Conservation (phyloP, 352 stramenopile genomes). For the Pythium apleroticum region DNA sequence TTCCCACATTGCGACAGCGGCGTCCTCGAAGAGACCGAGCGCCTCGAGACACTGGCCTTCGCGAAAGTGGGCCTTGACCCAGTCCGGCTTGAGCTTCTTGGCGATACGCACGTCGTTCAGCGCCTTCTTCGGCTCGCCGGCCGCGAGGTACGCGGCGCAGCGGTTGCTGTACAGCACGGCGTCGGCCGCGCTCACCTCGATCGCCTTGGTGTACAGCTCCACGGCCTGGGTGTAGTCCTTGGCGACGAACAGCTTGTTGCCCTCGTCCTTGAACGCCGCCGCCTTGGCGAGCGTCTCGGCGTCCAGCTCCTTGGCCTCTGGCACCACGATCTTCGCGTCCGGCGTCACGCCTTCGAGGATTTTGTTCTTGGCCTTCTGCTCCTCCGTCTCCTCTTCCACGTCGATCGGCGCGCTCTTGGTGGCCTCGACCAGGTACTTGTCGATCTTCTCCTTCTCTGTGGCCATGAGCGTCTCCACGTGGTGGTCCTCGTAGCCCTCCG, state of each 20-base stretch:
- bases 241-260: conserved; percentile 67
- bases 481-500: conserved; percentile 49
- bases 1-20: conserved; percentile 68
- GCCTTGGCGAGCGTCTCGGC: conserved; percentile 40
- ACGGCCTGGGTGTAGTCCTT: conserved; percentile 61
- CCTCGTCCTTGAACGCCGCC: conserved; percentile 57
- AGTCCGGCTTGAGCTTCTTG: conserved; percentile 82
- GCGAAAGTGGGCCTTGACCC: conserved; percentile 82
- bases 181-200: conserved; percentile 58
- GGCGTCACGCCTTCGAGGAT: conserved; percentile 37
- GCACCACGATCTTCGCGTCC: conserved; percentile 52
- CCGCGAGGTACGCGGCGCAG: conserved; percentile 66
- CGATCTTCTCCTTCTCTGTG: conserved; percentile 60
- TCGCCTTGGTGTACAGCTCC: conserved; percentile 61
- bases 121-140: conserved; percentile 57
- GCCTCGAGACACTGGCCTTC: conserved; percentile 82
- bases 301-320: conserved; percentile 40
- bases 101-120: conserved; percentile 75
- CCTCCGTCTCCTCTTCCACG: conserved; percentile 38
- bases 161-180: conserved; percentile 80
- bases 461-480: conserved; percentile 62
- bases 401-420: conserved; percentile 43
- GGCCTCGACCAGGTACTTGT: conserved; percentile 53
- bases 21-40: conserved; percentile 71
- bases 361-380: conserved; percentile 36